phyloP scores from a whole-genome alignment of 2,329 filamentous ascomycete genomes.

The Phialophora verrucosa region DNA sequence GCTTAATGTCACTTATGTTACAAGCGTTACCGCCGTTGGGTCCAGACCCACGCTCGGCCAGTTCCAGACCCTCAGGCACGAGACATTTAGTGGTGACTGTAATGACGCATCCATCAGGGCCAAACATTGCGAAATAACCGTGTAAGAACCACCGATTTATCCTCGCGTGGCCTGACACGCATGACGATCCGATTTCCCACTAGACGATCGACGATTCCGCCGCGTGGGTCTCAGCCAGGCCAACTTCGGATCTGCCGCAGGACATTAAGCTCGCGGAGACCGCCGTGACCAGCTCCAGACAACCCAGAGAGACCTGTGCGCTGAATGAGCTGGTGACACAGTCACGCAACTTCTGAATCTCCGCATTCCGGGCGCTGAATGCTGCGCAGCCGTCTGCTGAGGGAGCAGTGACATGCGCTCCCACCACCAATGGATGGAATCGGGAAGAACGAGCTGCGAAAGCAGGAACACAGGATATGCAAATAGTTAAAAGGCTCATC shows the following conservation, averaged over 20 bases:
- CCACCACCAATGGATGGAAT: conserved; percentile 12
- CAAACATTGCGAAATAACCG: neutral
- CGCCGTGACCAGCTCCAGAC: conserved; percentile 15
- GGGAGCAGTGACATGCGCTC: conserved; percentile 3
- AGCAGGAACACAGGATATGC: conserved; percentile 1
- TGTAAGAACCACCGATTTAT: neutral
- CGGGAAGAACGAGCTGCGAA: neutral
- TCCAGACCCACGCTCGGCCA: conserved; percentile 16
- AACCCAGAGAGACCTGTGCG: neutral
- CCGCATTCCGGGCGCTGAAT: conserved; percentile 2
- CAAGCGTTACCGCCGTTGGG: conserved; percentile 13
- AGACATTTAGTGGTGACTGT: conserved; percentile 30
- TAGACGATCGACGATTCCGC: conserved; percentile 12
- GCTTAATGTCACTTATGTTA: conserved; percentile 23
- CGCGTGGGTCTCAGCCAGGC: conserved; percentile 13
- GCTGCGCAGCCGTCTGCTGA: conserved; percentile 25
- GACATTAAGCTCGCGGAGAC: neutral
- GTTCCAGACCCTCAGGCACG: conserved; percentile 30
- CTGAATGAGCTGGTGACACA: conserved; percentile 24
- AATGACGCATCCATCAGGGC: conserved; percentile 20
- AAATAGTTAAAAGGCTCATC: conserved; percentile 14
- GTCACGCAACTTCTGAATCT: conserved; percentile 22
- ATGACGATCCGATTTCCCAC: neutral
- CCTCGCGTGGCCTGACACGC: conserved; percentile 19
- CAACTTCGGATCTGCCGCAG: neutral